phyloP scores from a whole-genome alignment of 257 asterid species.

The Solanum dulcamara region DNA sequence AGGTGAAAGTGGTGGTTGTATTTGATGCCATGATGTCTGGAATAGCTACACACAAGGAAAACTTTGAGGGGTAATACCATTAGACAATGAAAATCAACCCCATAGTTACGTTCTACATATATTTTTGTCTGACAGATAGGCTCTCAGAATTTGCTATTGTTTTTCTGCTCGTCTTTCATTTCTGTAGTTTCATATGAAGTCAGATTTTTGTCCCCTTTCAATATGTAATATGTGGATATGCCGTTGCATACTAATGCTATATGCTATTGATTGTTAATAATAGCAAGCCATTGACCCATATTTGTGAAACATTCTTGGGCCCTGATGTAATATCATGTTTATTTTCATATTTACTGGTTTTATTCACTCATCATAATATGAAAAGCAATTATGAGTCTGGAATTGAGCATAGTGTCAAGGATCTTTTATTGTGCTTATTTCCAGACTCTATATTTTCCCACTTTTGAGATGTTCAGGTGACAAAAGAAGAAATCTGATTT shows the following conservation, averaged over 20 bases:
- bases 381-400: neutral
- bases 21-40: conserved; percentile 98
- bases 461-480: neutral
- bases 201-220: neutral
- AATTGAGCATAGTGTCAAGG: neutral
- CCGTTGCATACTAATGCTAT: neutral
- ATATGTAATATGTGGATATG: neutral
- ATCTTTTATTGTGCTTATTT: neutral
- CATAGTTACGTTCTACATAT: neutral
- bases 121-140: neutral
- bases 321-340: neutral
- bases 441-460: neutral
- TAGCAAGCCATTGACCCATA: neutral
- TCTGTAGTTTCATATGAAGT: neutral
- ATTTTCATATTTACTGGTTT: neutral
- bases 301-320: neutral
- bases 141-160: neutral
- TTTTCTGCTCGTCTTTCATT: neutral
- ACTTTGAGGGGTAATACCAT: conserved; percentile 59
- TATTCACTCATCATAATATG: neutral
- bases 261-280: neutral
- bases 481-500: neutral
- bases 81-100: neutral
- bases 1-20: conserved; percentile 95
- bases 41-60: conserved; percentile 71